These are phyloP conservation scores for Dichotomocladium elegans DNA, from an alignment of 371 early-diverging fungal genomes.

Conservation along the genomic window DNA sequence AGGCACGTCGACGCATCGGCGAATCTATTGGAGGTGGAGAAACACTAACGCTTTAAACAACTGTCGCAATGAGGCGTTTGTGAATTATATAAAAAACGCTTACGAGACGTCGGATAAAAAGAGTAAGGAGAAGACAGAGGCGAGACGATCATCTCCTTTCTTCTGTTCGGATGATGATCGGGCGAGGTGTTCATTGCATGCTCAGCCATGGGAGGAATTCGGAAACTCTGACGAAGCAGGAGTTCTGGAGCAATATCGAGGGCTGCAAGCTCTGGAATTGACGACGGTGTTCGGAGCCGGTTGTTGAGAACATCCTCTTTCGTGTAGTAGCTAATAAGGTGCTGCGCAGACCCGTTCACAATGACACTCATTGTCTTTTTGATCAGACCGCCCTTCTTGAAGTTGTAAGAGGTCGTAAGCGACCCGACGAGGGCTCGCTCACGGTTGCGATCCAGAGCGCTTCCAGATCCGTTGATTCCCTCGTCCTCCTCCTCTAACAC, in stretches of 20 bases:
- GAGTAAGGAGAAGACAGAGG: background rate
- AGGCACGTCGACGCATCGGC: background rate
- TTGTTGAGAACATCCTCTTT: conserved; percentile 64
- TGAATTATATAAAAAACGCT: no score
- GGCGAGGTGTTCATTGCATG: no score
- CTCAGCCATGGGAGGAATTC: conserved; percentile 27
- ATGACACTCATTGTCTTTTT: conserved; percentile 84
- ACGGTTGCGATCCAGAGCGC: conserved; percentile 50
- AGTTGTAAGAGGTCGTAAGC: conserved; percentile 57
- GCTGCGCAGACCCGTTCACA: conserved; percentile 70
- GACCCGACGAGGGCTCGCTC: conserved; percentile 62
- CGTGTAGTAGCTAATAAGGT: conserved; percentile 82
- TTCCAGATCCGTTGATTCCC: no score
- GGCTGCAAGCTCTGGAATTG: conserved; percentile 40
- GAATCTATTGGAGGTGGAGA: no score
- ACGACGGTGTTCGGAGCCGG: conserved; percentile 50
- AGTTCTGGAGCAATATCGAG: conserved; percentile 52
- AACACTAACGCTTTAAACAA: no score
- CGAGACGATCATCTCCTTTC: no score
- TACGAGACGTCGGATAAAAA: background rate
- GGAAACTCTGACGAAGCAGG: conserved; percentile 51
- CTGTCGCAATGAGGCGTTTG: no score
- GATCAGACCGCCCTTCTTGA: conserved; percentile 76
- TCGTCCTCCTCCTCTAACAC: conserved; percentile 15
- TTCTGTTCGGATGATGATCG: no score